Percentiles rank a stretch among this genome's conserved stretches.
Evolutionary conservation across 441 rosid species (phyloP).

Genomic region (Metrosideros polymorpha): DNA sequence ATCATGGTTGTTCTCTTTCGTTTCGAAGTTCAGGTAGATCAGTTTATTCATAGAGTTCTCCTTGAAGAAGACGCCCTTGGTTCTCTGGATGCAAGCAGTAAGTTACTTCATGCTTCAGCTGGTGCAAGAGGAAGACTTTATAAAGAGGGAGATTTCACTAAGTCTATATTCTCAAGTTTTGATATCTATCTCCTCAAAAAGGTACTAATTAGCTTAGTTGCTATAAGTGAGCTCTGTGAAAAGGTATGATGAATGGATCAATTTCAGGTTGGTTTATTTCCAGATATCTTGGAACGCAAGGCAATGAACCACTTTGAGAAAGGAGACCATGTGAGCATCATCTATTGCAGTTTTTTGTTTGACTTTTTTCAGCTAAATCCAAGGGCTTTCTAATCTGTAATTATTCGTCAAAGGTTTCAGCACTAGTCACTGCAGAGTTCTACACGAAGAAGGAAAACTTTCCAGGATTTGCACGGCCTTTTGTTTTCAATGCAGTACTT

Average conservation of each 20-base stretch:
- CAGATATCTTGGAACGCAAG: constrained; percentile 72
- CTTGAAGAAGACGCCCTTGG: constrained; percentile 56
- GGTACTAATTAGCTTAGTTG: constrained; percentile 25
- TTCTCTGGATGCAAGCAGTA: constrained; percentile 18
- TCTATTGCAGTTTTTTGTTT: not conserved
- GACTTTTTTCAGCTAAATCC: not conserved
- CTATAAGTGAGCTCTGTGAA: not conserved
- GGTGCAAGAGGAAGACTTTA: constrained; percentile 50
- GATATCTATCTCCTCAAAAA: constrained; percentile 62
- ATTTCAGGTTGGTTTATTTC: constrained; percentile 79
- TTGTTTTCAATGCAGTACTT: constrained; percentile 73
- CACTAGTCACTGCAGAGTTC: constrained; percentile 79
- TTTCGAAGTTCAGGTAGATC: constrained; percentile 48
- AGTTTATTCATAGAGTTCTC: constrained; percentile 66
- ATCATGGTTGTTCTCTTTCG: not conserved
- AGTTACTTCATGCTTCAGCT: constrained; percentile 36
- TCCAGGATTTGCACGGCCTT: constrained; percentile 80
- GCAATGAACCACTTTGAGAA: constrained; percentile 55
- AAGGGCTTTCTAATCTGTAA: not conserved
- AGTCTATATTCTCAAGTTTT: constrained; percentile 35
- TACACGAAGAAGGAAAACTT: constrained; percentile 65
- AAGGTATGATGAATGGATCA: not conserved
- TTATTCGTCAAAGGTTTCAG: constrained; percentile 58
- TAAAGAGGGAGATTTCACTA: constrained; percentile 47
- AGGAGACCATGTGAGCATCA: constrained; percentile 63